These are phyloP conservation scores for Petrea volubilis DNA, from an alignment of 257 asterid genomes.

Conservation along the genomic window DNA sequence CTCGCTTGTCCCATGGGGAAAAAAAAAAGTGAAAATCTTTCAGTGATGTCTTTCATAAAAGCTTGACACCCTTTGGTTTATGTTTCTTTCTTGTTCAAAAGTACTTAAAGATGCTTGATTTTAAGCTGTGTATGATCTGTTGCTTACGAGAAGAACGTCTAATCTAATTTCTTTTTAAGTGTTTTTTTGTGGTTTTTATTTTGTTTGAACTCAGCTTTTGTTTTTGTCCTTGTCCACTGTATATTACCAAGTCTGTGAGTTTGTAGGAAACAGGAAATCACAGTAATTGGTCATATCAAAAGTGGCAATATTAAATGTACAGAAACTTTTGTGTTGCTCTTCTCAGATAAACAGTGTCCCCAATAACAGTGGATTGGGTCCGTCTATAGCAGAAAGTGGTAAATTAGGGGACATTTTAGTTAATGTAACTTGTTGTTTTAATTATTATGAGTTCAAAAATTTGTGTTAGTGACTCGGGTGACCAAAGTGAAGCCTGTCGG, in stretches of 20 bases:
- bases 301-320: neutral
- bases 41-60: no score
- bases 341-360: neutral
- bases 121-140: no score
- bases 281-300: neutral
- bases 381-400: constrained; percentile 6
- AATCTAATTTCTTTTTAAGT: no score
- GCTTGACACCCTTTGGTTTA: no score
- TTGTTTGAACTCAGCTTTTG: neutral
- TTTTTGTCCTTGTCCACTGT: neutral
- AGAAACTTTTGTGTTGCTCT: neutral
- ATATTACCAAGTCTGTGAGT: constrained; percentile 9
- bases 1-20: no score
- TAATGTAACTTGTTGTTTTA: neutral
- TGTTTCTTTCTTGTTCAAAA: no score
- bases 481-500: constrained; percentile 24
- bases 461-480: constrained; percentile 11
- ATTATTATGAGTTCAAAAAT: neutral
- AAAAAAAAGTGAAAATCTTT: no score
- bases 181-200: no score
- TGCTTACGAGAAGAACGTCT: no score
- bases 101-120: no score
- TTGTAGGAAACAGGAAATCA: neutral
- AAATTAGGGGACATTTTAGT: neutral
- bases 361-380: neutral